These are phyloP conservation scores for Melanomma pulvis-pyrius DNA, from an alignment of 495 filamentous ascomycete species.

Conservation along the genomic window DNA sequence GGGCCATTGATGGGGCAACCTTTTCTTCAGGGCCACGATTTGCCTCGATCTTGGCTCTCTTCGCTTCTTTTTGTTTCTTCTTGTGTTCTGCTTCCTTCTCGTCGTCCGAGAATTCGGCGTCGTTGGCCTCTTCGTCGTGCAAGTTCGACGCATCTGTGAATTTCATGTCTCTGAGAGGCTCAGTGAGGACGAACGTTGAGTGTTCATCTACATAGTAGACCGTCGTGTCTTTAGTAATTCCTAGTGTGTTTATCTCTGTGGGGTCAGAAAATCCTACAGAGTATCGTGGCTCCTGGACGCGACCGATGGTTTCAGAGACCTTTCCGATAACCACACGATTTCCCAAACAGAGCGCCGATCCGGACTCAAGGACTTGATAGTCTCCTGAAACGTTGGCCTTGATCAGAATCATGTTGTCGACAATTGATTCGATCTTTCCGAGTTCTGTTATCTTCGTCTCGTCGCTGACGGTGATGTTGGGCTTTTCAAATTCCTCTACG, in stretches of 20 bases:
- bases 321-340: conserved; percentile 75
- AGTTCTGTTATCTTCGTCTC: conserved; percentile 76
- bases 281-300: conserved; percentile 81
- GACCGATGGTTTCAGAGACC: conserved; percentile 77
- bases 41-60: conserved; percentile 20
- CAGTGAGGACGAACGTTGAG: conserved; percentile 80
- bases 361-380: conserved; percentile 77
- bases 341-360: conserved; percentile 80
- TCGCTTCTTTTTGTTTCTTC: conserved; percentile 52
- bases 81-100: conserved; percentile 88
- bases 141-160: conserved; percentile 91
- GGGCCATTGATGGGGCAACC: not conserved
- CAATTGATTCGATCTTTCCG: conserved; percentile 69
- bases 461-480: conserved; percentile 69
- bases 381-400: conserved; percentile 78
- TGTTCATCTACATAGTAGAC: conserved; percentile 78
- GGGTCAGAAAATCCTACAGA: conserved; percentile 68
- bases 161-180: conserved; percentile 73
- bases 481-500: conserved; percentile 70
- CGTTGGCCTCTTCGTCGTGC: conserved; percentile 90
- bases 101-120: conserved; percentile 94
- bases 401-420: conserved; percentile 77
- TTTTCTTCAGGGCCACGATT: conserved; percentile 4
- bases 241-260: conserved; percentile 65
- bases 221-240: conserved; percentile 63